A percentile compares a stretch with the other conserved stretches of the same genome.
Evolutionary conservation across 1,284 basidiomycete species (phyloP).

Genomic region (Cerrena zonata): DNA sequence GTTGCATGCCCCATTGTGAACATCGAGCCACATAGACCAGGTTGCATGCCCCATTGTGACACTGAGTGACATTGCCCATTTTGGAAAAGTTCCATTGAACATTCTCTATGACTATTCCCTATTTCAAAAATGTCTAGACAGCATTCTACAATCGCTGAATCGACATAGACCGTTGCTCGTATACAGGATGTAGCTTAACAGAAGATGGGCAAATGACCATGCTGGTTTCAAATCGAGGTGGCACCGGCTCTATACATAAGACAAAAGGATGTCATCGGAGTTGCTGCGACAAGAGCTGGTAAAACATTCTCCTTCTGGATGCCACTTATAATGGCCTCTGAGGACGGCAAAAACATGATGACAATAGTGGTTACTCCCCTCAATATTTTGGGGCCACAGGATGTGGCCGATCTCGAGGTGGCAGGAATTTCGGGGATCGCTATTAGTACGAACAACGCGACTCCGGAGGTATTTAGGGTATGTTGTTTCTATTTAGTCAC

Average conservation of each 20-base stretch:
- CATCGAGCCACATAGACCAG: too few species aligned
- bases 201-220: background rate
- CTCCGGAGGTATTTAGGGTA: conserved; percentile 18
- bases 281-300: conserved; percentile 23
- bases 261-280: conserved; percentile 17
- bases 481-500: background rate
- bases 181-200: background rate
- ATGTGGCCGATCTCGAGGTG: conserved; percentile 11
- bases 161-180: background rate
- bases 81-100: too few species aligned
- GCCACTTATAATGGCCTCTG: conserved; percentile 20
- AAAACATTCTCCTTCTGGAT: conserved; percentile 30
- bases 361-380: conserved; percentile 24
- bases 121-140: background rate
- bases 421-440: conserved; percentile 17
- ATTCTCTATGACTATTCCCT: background rate
- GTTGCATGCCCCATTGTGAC: too few species aligned
- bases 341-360: conserved; percentile 16
- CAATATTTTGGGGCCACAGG: conserved; percentile 24
- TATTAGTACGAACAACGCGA: conserved; percentile 14
- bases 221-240: conserved; percentile 12
- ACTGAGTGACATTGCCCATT: too few species aligned
- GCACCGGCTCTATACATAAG: conserved; percentile 10
- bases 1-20: too few species aligned
- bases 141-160: background rate